Evolutionary conservation across 257 asterid species (phyloP).

Genomic region (Scutellaria baicalensis): DNA sequence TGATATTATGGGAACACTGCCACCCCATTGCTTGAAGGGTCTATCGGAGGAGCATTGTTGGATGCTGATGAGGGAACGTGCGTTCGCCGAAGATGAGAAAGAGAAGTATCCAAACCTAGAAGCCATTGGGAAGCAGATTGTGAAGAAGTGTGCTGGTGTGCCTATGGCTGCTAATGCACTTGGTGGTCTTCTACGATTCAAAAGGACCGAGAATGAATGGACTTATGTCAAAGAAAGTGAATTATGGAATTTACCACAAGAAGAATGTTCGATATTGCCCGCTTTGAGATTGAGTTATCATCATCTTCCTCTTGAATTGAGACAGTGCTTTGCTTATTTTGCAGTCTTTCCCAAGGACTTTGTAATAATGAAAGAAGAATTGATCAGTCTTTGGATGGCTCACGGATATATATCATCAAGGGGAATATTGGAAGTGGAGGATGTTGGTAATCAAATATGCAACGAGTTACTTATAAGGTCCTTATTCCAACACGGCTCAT

Average conservation of each 20-base stretch:
- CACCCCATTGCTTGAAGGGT: background rate
- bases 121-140: background rate
- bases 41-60: slow-evolving; percentile 13
- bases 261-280: slow-evolving; percentile 7
- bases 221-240: slow-evolving; percentile 5
- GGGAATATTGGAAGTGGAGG: slow-evolving; percentile 8
- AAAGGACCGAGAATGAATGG: slow-evolving; percentile 22
- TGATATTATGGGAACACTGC: slow-evolving; percentile 15
- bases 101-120: too few species aligned
- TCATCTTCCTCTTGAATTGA: slow-evolving; percentile 19
- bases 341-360: slow-evolving; percentile 20
- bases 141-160: background rate
- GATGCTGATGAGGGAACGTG: slow-evolving; percentile 14
- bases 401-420: slow-evolving; percentile 22
- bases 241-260: background rate
- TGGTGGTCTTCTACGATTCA: slow-evolving; percentile 17
- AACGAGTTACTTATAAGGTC: slow-evolving; percentile 25
- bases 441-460: slow-evolving; percentile 21
- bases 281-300: slow-evolving; percentile 29
- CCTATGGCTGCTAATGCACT: slow-evolving; percentile 25
- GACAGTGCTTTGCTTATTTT: slow-evolving; percentile 31
- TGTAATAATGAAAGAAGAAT: background rate
- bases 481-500: background rate
- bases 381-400: slow-evolving; percentile 22
- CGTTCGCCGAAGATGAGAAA: slow-evolving; percentile 1